Conservation (phyloP, 345 rosid species). For the Citrus trifoliata region DNA sequence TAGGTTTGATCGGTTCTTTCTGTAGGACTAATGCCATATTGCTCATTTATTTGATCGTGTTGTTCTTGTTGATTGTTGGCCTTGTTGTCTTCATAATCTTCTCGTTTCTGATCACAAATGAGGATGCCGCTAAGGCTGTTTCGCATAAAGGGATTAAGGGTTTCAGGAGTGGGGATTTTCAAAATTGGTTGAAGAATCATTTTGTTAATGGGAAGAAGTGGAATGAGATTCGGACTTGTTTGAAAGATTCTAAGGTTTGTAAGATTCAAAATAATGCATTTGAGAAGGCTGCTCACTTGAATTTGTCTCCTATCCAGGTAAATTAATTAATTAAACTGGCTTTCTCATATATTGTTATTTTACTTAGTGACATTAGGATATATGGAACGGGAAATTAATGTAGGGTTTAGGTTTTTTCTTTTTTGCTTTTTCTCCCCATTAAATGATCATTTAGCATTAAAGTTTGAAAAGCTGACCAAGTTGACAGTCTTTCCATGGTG, state of each 20-base stretch:
- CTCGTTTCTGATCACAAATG: slow-evolving; percentile 29
- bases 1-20: slow-evolving; percentile 28
- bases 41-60: slow-evolving; percentile 16
- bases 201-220: slow-evolving; percentile 29
- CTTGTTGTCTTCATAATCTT: slow-evolving; percentile 22
- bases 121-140: slow-evolving; percentile 18
- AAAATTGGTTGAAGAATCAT: slow-evolving; percentile 30
- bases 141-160: slow-evolving; percentile 11
- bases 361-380: no score
- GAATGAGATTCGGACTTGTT: slow-evolving; percentile 28
- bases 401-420: no score
- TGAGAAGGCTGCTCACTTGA: not conserved
- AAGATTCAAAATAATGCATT: not conserved
- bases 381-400: no score
- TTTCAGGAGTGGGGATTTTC: slow-evolving; percentile 21
- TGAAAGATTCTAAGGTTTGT: slow-evolving; percentile 28
- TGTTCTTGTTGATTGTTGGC: slow-evolving; percentile 22
- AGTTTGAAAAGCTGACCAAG: no score
- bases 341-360: no score
- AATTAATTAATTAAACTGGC: no score
- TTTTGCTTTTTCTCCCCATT: no score
- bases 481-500: no score
- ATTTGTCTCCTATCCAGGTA: slow-evolving; percentile 25
- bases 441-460: no score
- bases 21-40: slow-evolving; percentile 12